phyloP scores from a whole-genome alignment of 2,329 filamentous ascomycete species.

The Epichloe scottii region DNA sequence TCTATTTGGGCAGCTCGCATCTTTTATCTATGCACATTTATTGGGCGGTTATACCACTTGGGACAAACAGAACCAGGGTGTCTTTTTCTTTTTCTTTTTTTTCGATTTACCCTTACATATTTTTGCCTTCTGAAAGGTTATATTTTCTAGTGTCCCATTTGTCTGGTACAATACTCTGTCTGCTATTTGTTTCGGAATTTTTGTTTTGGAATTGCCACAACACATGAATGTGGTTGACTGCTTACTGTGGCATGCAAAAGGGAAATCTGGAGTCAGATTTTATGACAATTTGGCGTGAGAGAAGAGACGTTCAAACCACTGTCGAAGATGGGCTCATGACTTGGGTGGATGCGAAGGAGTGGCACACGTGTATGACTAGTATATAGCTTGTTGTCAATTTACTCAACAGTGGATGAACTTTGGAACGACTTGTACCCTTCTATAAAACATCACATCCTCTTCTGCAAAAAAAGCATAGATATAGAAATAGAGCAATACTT shows the following conservation, averaged over 20 bases:
- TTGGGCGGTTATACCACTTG: conserved; percentile 19
- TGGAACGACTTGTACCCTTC: too few relatives aligned
- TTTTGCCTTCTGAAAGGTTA: not conserved
- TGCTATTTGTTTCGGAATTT: too few relatives aligned
- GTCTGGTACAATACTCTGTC: too few relatives aligned
- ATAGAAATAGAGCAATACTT: too few relatives aligned
- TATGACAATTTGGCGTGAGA: not conserved
- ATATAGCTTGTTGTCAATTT: not conserved
- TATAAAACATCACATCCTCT: too few relatives aligned
- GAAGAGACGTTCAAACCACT: not conserved
- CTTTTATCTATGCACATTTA: conserved; percentile 1
- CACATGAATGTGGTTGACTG: too few relatives aligned
- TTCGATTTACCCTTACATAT: not conserved
- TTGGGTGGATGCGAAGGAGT: not conserved
- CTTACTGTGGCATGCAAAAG: not conserved
- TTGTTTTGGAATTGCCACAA: too few relatives aligned
- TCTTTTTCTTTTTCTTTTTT: not conserved
- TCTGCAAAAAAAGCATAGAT: too few relatives aligned
- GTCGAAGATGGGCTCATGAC: not conserved
- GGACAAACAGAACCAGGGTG: conserved; percentile 17
- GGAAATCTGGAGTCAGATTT: not conserved
- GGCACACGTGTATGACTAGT: not conserved
- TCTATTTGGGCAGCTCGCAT: conserved; percentile 1
- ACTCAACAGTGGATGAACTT: not conserved
- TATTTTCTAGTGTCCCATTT: too few relatives aligned